These are phyloP conservation scores for Tricladium varicosporioides DNA, from an alignment of 2,329 filamentous ascomycete species.

Conservation along the genomic window DNA sequence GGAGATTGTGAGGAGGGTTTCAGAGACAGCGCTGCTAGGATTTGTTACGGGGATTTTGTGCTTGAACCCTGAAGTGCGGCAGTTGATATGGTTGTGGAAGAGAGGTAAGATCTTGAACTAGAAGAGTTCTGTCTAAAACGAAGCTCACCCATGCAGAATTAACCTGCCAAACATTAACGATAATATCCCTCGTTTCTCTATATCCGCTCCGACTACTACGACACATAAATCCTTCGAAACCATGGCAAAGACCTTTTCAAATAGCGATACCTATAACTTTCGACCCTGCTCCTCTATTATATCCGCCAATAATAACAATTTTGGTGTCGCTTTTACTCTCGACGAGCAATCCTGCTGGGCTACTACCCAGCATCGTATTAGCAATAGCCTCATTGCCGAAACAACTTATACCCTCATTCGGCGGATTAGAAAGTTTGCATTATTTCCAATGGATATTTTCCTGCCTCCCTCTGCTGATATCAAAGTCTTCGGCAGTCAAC, in stretches of 20 bases:
- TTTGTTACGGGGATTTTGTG: slow-evolving; percentile 48
- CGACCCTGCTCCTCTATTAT: slow-evolving; percentile 88
- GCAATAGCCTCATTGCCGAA: slow-evolving; percentile 75
- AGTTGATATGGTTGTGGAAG: slow-evolving; percentile 46
- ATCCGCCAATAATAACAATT: slow-evolving; percentile 74
- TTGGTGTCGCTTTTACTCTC: slow-evolving; percentile 75
- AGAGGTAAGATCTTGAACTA: slow-evolving; percentile 44
- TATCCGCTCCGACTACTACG: slow-evolving; percentile 61
- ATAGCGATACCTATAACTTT: slow-evolving; percentile 70
- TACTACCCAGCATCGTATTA: slow-evolving; percentile 81
- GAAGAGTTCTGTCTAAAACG: neutral
- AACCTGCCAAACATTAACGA: slow-evolving; percentile 29
- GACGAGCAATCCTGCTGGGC: slow-evolving; percentile 54
- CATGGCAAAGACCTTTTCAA: slow-evolving; percentile 24
- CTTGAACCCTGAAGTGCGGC: slow-evolving; percentile 42
- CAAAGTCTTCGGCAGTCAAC: slow-evolving; percentile 2
- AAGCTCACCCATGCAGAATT: slow-evolving; percentile 31
- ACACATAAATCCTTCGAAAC: slow-evolving; percentile 37
- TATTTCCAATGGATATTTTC: slow-evolving; percentile 77
- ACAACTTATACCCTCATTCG: slow-evolving; percentile 63
- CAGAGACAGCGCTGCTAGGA: slow-evolving; percentile 51
- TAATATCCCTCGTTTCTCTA: slow-evolving; percentile 42
- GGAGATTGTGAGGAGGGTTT: slow-evolving; percentile 50
- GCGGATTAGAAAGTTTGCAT: slow-evolving; percentile 56
- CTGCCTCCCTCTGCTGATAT: slow-evolving; percentile 57